A percentile compares a stretch with the other conserved stretches of the same genome.
Evolutionary conservation across 2,329 filamentous ascomycete genomes (phyloP).

Genomic region (Neopestalotiopsis sp.): DNA sequence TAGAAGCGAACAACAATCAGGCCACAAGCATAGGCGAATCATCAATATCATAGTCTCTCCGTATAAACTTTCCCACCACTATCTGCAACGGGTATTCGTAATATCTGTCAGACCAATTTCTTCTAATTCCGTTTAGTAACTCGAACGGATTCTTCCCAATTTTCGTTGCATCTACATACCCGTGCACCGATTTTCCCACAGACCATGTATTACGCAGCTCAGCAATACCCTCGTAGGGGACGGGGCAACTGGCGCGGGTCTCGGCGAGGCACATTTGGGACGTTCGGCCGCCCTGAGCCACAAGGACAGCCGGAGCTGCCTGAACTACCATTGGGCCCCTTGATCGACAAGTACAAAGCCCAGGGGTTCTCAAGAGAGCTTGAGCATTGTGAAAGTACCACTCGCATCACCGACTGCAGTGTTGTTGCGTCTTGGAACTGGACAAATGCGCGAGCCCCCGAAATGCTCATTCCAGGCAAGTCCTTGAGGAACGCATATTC

Average conservation of each 20-base stretch:
- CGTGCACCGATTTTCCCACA: too few species aligned
- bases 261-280: not conserved
- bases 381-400: not conserved
- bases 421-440: slow-evolving; percentile 45
- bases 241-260: not conserved
- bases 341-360: slow-evolving; percentile 14
- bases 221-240: not conserved
- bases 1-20: too few species aligned
- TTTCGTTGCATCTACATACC: too few species aligned
- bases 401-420: slow-evolving; percentile 16
- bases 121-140: not conserved
- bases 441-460: slow-evolving; percentile 33
- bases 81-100: too few species aligned
- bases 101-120: not conserved
- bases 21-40: too few species aligned
- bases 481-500: not conserved
- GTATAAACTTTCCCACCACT: too few species aligned
- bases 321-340: slow-evolving; percentile 16
- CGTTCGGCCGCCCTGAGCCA: not conserved
- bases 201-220: not conserved
- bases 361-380: not conserved
- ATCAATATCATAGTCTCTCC: too few species aligned
- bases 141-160: too few species aligned
- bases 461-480: slow-evolving; percentile 41
- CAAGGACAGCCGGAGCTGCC: not conserved